Evolutionary conservation across 305 asterid species (phyloP), one percentile per base, ranked within the genome.

Genomic region (Fraxinus platypoda): DNA sequence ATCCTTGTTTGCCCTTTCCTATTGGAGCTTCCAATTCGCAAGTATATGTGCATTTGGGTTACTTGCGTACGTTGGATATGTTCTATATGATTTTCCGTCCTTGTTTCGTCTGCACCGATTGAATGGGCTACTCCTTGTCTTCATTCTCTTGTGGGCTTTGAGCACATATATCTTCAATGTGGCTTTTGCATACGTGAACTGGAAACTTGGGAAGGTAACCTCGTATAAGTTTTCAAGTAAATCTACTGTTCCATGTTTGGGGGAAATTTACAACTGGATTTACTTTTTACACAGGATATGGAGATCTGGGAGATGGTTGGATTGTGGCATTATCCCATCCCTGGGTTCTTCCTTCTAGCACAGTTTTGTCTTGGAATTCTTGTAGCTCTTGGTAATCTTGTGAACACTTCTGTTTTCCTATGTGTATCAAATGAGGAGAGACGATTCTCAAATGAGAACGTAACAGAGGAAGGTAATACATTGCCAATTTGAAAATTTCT

Each of bases 231-330:
- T 77, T 74, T 79, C 68, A 49, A 84, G 30, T 84, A 77, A 38
- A 75, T 62, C 73, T 41, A 74, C 52, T 31, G 78, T 79, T 72
- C 74, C 59, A 78, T 70, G 43, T 66, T 81, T 4, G 76, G 74
- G 82, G 84, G 74, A 78, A 66, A 68, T 76, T 91, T 81, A 85
- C 83, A 52, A 21, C 74, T 52, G 33, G 31, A 30, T 83, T 62
- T 34, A 64, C 78, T 81, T 84, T 78, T 25, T 78, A 68, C 79
- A 80, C 91, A 97, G 99, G 98, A 97, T 85, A 94, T 94, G 98
- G 97, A 93, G 89, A 94, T 94, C 80, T 97, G 99, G 99, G 99
- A 97, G 91, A 93, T 92, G 98, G 90, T 97, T 86, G 99, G 99
- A 79, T 84, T 97, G 84, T 97, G 99, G 99, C 99, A 89, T 89